A percentile compares a stretch with the other conserved stretches of the same genome.
These are phyloP conservation scores for Hypsizygus marmoreus DNA, from an alignment of 768 basidiomycete genomes.

Conservation along the genomic window DNA sequence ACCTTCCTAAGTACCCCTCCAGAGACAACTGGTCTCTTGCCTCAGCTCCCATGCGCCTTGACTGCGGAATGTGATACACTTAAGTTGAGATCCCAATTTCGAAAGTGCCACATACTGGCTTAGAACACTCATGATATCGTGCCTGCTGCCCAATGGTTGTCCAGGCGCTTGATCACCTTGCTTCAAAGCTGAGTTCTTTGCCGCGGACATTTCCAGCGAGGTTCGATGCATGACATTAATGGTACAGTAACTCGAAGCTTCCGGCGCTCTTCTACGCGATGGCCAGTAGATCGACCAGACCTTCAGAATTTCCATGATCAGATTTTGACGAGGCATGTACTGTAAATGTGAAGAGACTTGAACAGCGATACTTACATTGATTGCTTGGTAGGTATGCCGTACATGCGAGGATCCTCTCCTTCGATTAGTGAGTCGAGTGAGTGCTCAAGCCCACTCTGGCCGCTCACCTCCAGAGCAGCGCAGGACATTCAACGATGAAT, in stretches of 20 bases:
- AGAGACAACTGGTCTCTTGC: conserved; percentile 30
- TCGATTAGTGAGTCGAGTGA: no score
- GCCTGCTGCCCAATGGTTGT: conserved; percentile 30
- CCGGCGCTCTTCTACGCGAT: conserved; percentile 24
- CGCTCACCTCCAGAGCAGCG: no score
- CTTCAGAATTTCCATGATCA: no score
- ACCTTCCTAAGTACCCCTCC: conserved; percentile 31
- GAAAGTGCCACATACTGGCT: conserved; percentile 17
- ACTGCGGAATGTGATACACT: conserved; percentile 20
- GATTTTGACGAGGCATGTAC: no score
- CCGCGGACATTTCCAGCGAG: conserved; percentile 27
- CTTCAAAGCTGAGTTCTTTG: conserved; percentile 31
- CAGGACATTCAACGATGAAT: no score
- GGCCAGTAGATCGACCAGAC: conserved; percentile 22
- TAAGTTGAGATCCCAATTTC: background rate
- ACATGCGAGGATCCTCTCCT: no score
- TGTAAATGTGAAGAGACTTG: no score
- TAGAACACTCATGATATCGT: conserved; percentile 29
- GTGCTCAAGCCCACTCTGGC: no score
- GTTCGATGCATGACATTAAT: conserved; percentile 31
- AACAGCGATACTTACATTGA: no score
- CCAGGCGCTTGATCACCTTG: conserved; percentile 29
- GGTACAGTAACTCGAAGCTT: conserved; percentile 24
- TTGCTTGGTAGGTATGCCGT: no score
- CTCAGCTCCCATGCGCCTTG: conserved; percentile 24